phyloP scores from a whole-genome alignment of 441 rosid species.

The Syzygium malaccense region DNA sequence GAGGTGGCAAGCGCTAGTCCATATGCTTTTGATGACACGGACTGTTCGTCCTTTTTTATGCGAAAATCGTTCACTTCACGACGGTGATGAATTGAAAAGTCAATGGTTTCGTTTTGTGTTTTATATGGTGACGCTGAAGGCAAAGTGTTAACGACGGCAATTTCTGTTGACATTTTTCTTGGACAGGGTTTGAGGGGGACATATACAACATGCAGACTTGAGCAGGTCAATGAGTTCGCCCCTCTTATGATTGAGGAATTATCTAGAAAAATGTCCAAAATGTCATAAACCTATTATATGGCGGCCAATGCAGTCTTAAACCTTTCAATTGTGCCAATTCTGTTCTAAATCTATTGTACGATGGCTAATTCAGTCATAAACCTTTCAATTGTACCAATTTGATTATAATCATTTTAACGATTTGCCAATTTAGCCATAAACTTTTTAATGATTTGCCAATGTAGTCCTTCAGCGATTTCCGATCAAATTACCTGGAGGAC shows the following conservation, averaged over 20 bases:
- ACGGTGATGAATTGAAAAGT: background rate
- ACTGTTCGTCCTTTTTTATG: background rate
- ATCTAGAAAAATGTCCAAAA: background rate
- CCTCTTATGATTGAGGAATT: background rate
- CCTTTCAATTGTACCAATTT: too few species aligned
- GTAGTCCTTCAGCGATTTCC: too few species aligned
- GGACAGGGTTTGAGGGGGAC: background rate
- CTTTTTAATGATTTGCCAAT: too few species aligned
- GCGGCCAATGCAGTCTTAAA: accelerated
- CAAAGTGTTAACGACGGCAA: background rate
- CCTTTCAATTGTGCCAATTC: too few species aligned
- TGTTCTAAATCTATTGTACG: too few species aligned
- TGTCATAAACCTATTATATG: too few species aligned
- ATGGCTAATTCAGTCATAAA: too few species aligned
- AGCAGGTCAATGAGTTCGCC: background rate
- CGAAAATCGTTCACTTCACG: background rate
- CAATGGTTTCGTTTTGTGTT: background rate
- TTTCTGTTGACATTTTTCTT: background rate
- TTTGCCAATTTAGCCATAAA: too few species aligned
- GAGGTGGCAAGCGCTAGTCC: background rate
- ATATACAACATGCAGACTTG: background rate
- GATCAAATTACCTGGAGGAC: too few species aligned
- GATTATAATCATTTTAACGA: too few species aligned
- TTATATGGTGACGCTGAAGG: background rate
- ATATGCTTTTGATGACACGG: background rate